Evolutionary conservation across 192 early-diverging fungal genomes (phyloP).

Genomic region (Linnemannia exigua): DNA sequence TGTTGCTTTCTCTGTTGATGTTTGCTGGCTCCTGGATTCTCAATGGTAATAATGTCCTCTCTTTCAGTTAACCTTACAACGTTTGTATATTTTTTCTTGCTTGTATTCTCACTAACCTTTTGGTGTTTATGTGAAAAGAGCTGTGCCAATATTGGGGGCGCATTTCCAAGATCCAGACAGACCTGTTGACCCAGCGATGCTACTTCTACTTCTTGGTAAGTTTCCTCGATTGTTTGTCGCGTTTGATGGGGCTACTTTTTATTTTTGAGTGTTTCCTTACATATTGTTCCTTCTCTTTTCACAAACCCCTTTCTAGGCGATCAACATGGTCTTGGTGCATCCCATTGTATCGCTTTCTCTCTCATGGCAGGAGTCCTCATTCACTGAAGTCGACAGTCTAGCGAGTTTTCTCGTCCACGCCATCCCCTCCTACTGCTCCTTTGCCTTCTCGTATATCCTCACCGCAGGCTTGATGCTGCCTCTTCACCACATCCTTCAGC

Average conservation of each 20-base stretch:
- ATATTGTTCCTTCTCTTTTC: neutral
- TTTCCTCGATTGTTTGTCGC: neutral
- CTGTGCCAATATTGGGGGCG: slow-evolving; percentile 31
- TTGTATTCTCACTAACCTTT: neutral
- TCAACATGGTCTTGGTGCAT: slow-evolving; percentile 21
- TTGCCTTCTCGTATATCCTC: slow-evolving; percentile 28
- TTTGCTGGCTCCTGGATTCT: slow-evolving; percentile 29
- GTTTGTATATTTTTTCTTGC: neutral
- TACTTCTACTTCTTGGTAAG: slow-evolving; percentile 33
- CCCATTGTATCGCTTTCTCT: slow-evolving; percentile 18
- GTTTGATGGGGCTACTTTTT: neutral
- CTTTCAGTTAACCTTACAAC: too few species aligned
- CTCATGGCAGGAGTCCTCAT: slow-evolving; percentile 26
- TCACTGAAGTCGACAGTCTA: neutral
- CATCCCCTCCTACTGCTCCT: slow-evolving; percentile 43
- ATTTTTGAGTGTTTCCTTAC: neutral
- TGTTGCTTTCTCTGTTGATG: slow-evolving; percentile 18
- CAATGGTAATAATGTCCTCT: slow-evolving; percentile 21
- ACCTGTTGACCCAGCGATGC: slow-evolving; percentile 21
- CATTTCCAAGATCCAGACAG: slow-evolving; percentile 29
- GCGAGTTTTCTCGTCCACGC: slow-evolving; percentile 26
- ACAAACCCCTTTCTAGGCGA: neutral
- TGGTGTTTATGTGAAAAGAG: neutral
- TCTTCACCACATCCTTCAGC: slow-evolving; percentile 26
- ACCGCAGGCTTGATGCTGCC: slow-evolving; percentile 18